phyloP scores from a whole-genome alignment of 1,284 basidiomycete species.

The Trametes hirsuta region DNA sequence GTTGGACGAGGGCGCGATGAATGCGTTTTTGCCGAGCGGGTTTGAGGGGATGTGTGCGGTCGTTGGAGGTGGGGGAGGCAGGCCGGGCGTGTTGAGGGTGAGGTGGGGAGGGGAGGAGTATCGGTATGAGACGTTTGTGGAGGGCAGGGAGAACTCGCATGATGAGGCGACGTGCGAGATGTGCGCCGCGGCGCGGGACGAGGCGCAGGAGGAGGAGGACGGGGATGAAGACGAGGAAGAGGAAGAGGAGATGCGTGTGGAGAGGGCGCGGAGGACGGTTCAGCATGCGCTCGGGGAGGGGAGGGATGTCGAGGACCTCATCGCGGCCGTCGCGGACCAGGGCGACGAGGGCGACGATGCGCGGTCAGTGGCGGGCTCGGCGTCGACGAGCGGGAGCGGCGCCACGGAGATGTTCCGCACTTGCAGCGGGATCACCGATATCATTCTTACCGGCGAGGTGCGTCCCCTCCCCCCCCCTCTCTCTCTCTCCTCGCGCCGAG shows the following conservation, averaged over 20 bases:
- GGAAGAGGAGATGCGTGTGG: conserved; percentile 15
- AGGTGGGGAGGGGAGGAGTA: not conserved
- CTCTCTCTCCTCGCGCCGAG: not conserved
- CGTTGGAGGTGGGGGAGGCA: conserved; percentile 21
- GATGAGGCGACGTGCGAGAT: conserved; percentile 44
- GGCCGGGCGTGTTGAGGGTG: no score
- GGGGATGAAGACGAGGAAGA: not conserved
- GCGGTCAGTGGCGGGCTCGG: conserved; percentile 9
- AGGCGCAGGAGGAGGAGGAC: not conserved
- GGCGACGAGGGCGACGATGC: conserved; percentile 6
- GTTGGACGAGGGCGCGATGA: conserved; percentile 51
- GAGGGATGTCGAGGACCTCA: conserved; percentile 25
- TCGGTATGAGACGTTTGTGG: conserved; percentile 41
- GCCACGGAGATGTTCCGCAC: conserved; percentile 5
- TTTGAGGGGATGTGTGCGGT: conserved; percentile 20
- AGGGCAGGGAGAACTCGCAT: conserved; percentile 42
- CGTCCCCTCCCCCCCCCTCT: conserved; percentile 8
- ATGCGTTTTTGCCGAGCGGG: conserved; percentile 55
- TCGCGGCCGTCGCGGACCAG: conserved; percentile 24
- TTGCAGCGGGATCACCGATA: conserved; percentile 58
- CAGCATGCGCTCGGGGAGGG: conserved; percentile 34
- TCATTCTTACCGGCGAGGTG: conserved; percentile 59
- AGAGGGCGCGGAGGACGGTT: conserved; percentile 26
- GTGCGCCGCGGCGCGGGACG: conserved; percentile 12
- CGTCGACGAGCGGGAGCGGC: conserved; percentile 13